These are phyloP conservation scores for Fonsecaea monophora DNA, from an alignment of 2,329 filamentous ascomycete genomes.

Conservation along the genomic window DNA sequence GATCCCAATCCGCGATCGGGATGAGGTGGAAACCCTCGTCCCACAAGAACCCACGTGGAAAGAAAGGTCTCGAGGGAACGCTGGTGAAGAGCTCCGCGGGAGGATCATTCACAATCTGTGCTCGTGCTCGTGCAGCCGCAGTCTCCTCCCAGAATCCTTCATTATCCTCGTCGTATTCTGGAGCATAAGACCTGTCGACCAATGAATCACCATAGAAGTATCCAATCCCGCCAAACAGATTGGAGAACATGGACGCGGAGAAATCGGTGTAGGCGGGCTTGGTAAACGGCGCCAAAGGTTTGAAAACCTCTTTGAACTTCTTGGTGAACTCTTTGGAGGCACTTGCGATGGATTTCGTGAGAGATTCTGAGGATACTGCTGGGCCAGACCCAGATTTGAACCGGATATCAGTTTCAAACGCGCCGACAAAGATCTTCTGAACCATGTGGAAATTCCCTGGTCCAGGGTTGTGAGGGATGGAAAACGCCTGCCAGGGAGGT, in stretches of 20 bases:
- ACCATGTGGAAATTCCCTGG: constrained; percentile 83
- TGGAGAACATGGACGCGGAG: constrained; percentile 89
- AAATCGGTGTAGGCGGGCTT: constrained; percentile 76
- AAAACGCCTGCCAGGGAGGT: constrained; percentile 85
- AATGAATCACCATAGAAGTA: constrained; percentile 91
- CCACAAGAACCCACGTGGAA: constrained; percentile 95
- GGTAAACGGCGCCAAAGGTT: constrained; percentile 77
- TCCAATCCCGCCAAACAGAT: constrained; percentile 89
- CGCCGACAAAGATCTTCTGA: constrained; percentile 87
- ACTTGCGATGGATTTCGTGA: constrained; percentile 72
- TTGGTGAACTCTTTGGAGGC: constrained; percentile 73
- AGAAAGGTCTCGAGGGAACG: constrained; percentile 92
- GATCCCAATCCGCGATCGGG: constrained; percentile 91
- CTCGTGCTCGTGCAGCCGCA: constrained; percentile 75
- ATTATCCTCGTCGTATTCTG: constrained; percentile 92
- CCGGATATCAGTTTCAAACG: constrained; percentile 90
- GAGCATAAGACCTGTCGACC: constrained; percentile 88
- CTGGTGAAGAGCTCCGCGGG: constrained; percentile 89
- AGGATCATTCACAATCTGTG: constrained; percentile 73
- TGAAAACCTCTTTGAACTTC: constrained; percentile 75
- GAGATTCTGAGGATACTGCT: constrained; percentile 64
- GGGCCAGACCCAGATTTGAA: constrained; percentile 79
- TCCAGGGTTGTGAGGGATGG: constrained; percentile 72
- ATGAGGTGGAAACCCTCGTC: constrained; percentile 96
- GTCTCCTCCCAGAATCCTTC: constrained; percentile 96